Evolutionary conservation across 495 filamentous ascomycete genomes (phyloP).

Genomic region (Neurospora sublineolata): DNA sequence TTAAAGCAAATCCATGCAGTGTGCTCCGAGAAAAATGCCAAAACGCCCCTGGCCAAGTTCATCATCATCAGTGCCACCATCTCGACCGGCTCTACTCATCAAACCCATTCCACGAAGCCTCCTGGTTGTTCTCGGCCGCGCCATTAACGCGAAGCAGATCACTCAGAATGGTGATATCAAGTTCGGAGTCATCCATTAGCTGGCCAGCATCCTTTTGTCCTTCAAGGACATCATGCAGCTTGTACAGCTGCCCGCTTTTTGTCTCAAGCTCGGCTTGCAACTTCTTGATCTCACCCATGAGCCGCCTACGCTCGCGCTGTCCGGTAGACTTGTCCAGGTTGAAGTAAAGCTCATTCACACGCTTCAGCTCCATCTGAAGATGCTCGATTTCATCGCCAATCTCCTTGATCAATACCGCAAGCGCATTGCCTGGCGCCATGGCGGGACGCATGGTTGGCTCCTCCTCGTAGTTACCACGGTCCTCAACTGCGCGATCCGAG

Average conservation of each 20-base stretch:
- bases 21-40: not conserved
- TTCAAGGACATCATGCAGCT: constrained; percentile 81
- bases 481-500: constrained; percentile 44
- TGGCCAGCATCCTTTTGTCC: constrained; percentile 57
- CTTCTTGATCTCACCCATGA: constrained; percentile 53
- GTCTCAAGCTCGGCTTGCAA: constrained; percentile 55
- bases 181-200: constrained; percentile 52
- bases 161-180: constrained; percentile 52
- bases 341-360: constrained; percentile 50
- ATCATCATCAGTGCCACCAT: not conserved
- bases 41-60: not conserved
- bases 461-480: constrained; percentile 40
- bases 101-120: constrained; percentile 29
- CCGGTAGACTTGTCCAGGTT: constrained; percentile 58
- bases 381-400: constrained; percentile 76
- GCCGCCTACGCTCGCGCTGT: constrained; percentile 48
- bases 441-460: constrained; percentile 70
- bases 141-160: constrained; percentile 12
- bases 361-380: constrained; percentile 54
- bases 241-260: constrained; percentile 82
- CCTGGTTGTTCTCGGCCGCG: not conserved
- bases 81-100: constrained; percentile 6
- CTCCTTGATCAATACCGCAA: constrained; percentile 68
- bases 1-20: not conserved
- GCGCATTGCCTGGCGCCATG: constrained; percentile 58